Conservation (phyloP, 1,284 basidiomycete genomes). For the Cronartium ribicola region DNA sequence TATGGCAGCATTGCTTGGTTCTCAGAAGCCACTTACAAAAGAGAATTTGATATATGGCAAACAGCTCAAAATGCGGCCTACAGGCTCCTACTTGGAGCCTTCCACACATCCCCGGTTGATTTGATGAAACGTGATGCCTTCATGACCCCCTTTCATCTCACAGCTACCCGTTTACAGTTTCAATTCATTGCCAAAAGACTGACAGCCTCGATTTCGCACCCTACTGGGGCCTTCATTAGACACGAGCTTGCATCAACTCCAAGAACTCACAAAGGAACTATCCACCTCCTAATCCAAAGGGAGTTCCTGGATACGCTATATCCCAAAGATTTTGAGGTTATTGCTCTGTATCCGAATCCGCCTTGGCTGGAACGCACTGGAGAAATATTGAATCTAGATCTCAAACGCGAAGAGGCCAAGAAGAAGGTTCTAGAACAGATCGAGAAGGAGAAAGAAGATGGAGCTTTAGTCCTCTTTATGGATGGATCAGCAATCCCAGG, state of each 20-base stretch:
- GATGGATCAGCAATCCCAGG: constrained; percentile 14
- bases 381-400: not conserved
- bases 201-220: too few relatives aligned
- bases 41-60: too few relatives aligned
- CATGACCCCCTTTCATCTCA: not conserved
- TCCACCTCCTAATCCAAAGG: not conserved
- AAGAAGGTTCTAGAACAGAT: not conserved
- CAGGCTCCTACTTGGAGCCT: not conserved
- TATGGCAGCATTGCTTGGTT: too few relatives aligned
- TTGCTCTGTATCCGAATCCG: not conserved
- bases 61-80: not conserved
- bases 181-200: not conserved
- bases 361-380: not conserved
- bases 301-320: not conserved
- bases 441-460: not conserved
- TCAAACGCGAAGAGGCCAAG: not conserved
- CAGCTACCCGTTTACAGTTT: not conserved
- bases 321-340: not conserved
- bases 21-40: too few relatives aligned
- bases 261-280: not conserved
- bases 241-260: not conserved
- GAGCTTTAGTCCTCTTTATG: not conserved
- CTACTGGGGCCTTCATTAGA: not conserved
- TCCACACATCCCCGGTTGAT: not conserved
- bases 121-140: not conserved